Evolutionary conservation across 2,329 filamentous ascomycete genomes (phyloP).

Genomic region (Lecanicillium sp.): DNA sequence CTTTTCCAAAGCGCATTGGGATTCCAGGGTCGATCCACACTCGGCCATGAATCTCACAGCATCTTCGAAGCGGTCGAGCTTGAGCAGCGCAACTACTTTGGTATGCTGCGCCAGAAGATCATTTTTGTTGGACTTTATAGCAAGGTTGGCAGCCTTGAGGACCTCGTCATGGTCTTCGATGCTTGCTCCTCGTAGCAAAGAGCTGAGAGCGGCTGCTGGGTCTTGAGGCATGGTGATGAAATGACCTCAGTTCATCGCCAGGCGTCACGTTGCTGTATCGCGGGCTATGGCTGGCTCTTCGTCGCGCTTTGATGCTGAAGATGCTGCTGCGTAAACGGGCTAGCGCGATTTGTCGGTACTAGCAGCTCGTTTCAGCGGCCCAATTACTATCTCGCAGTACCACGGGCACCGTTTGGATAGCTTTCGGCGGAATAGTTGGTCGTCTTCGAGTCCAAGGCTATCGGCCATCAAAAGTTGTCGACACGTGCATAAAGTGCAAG

Average conservation of each 20-base stretch:
- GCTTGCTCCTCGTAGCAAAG: conserved; percentile 44
- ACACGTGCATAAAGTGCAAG: too few species aligned
- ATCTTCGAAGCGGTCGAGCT: conserved; percentile 76
- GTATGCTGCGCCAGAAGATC: conserved; percentile 57
- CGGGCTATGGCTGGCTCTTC: not conserved
- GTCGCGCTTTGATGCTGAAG: too few species aligned
- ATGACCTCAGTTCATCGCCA: conserved; percentile 16
- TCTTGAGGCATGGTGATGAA: conserved; percentile 30
- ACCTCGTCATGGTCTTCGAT: conserved; percentile 68
- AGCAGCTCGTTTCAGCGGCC: too few species aligned
- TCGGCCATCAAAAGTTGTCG: too few species aligned
- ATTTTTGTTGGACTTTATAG: conserved; percentile 51
- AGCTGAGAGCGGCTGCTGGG: conserved; percentile 41
- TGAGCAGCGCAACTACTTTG: conserved; percentile 66
- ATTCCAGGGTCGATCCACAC: conserved; percentile 51
- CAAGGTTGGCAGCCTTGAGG: conserved; percentile 54
- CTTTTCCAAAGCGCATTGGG: conserved; percentile 57
- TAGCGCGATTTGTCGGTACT: too few species aligned
- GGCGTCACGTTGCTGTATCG: not conserved
- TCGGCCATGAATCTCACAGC: conserved; percentile 61
- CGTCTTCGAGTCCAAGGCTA: too few species aligned
- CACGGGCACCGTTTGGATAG: too few species aligned
- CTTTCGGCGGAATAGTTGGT: too few species aligned
- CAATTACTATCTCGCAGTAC: too few species aligned
- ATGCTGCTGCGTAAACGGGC: too few species aligned